Evolutionary conservation across 73 alveolate species (phyloP).

Genomic region (Diophrys appendiculata): DNA sequence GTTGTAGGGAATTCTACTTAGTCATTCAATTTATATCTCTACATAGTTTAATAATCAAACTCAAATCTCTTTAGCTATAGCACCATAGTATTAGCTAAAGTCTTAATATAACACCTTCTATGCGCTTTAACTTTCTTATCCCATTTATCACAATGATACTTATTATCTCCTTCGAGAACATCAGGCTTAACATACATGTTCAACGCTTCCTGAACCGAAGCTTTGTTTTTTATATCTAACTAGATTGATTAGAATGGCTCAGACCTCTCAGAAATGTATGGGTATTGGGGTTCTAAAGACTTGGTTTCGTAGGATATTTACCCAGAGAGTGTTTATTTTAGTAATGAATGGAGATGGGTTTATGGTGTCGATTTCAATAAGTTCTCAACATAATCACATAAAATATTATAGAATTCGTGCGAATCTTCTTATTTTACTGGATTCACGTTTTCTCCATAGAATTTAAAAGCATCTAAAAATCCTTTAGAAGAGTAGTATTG

Average conservation of each 20-base stretch:
- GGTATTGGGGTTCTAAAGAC: constrained; percentile 80
- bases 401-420: constrained; percentile 90
- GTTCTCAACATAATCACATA: constrained; percentile 92
- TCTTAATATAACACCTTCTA: constrained; percentile 73
- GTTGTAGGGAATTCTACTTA: too few species aligned
- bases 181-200: constrained; percentile 82
- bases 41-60: constrained; percentile 78
- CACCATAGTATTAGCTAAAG: constrained; percentile 79
- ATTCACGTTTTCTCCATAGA: constrained; percentile 90
- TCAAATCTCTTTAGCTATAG: constrained; percentile 88
- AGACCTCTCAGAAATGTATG: constrained; percentile 80
- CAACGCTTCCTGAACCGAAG: constrained; percentile 83
- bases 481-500: constrained; percentile 89
- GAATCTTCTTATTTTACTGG: constrained; percentile 89
- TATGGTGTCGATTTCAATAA: constrained; percentile 63
- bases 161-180: constrained; percentile 84
- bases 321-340: constrained; percentile 90
- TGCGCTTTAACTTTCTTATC: constrained; percentile 68
- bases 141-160: constrained; percentile 74
- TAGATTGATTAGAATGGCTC: constrained; percentile 91
- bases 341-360: constrained; percentile 66
- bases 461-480: constrained; percentile 70
- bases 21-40: too few species aligned
- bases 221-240: constrained; percentile 89
- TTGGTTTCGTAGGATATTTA: constrained; percentile 83